Percentiles rank a stretch among this genome's conserved stretches.
Conservation (phyloP, 164 flowering plant genomes). For the Protea cynaroides region DNA sequence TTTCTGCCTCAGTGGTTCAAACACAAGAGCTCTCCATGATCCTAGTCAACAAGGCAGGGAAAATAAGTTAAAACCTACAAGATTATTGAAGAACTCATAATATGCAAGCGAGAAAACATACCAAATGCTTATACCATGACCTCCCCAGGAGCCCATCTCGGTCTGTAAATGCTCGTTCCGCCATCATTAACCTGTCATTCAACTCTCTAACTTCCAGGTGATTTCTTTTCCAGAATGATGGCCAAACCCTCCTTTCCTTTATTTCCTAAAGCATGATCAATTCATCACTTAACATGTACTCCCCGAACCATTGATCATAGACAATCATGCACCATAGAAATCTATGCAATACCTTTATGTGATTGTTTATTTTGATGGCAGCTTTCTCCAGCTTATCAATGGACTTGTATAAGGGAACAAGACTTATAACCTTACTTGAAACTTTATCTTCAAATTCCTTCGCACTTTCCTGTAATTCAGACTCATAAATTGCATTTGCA, state of each 20-base stretch:
- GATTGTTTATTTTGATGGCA: constrained; percentile 34
- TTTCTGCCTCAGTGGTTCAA: neutral
- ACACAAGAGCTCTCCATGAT: neutral
- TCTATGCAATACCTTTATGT: constrained; percentile 38
- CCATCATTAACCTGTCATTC: constrained; percentile 74
- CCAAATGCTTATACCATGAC: constrained; percentile 79
- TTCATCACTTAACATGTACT: neutral
- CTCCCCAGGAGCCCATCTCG: constrained; percentile 52
- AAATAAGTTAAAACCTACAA: neutral
- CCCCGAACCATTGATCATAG: neutral
- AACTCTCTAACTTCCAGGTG: constrained; percentile 43
- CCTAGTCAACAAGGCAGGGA: neutral
- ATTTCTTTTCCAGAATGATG: constrained; percentile 31
- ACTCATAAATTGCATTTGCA: neutral
- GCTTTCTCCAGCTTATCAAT: constrained; percentile 50
- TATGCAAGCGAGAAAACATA: constrained; percentile 20
- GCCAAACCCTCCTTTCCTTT: constrained; percentile 32
- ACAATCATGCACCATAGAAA: neutral
- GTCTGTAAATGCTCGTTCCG: constrained; percentile 74
- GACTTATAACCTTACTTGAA: constrained; percentile 24
- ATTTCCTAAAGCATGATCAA: constrained; percentile 29
- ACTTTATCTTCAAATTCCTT: constrained; percentile 35
- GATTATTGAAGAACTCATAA: neutral
- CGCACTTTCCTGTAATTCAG: constrained; percentile 36
- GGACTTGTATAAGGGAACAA: constrained; percentile 51